phyloP scores from a whole-genome alignment of 768 basidiomycete genomes.

The Clavulina sp. region DNA sequence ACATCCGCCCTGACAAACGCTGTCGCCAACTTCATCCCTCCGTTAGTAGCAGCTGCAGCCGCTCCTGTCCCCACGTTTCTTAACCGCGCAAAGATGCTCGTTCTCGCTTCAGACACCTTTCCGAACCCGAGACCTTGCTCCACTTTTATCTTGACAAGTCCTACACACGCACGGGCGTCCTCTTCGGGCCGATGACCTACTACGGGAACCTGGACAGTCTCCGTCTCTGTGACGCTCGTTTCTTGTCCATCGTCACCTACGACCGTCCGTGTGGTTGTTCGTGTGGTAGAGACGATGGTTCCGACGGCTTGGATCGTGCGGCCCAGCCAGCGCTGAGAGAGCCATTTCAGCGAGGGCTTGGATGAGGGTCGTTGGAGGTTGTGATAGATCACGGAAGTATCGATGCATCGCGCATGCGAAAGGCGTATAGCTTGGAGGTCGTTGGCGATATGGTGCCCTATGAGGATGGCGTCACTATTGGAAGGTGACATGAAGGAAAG shows the following conservation, averaged over 20 bases:
- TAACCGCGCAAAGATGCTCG: background rate
- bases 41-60: too few species aligned
- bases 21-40: too few species aligned
- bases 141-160: constrained; percentile 68
- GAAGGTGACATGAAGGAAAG: constrained; percentile 28
- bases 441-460: constrained; percentile 92
- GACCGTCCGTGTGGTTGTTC: too few species aligned
- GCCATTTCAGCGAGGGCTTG: constrained; percentile 93
- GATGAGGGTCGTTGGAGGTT: constrained; percentile 87
- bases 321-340: constrained; percentile 83
- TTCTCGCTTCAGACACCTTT: constrained; percentile 25
- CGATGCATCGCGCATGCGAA: constrained; percentile 73
- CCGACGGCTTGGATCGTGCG: constrained; percentile 88
- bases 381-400: constrained; percentile 78
- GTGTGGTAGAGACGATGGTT: too few species aligned
- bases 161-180: constrained; percentile 77
- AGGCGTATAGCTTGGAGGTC: constrained; percentile 81
- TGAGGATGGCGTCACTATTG: constrained; percentile 54
- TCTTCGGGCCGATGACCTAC: constrained; percentile 91
- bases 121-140: constrained; percentile 61
- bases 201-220: too few species aligned
- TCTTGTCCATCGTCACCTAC: too few species aligned
- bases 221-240: too few species aligned
- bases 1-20: too few species aligned
- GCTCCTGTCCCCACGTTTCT: too few species aligned